A percentile compares a stretch with the other conserved stretches of the same genome.
These are phyloP conservation scores for Hemerocallis citrina DNA, from an alignment of 106 monocot genomes.

Conservation along the genomic window DNA sequence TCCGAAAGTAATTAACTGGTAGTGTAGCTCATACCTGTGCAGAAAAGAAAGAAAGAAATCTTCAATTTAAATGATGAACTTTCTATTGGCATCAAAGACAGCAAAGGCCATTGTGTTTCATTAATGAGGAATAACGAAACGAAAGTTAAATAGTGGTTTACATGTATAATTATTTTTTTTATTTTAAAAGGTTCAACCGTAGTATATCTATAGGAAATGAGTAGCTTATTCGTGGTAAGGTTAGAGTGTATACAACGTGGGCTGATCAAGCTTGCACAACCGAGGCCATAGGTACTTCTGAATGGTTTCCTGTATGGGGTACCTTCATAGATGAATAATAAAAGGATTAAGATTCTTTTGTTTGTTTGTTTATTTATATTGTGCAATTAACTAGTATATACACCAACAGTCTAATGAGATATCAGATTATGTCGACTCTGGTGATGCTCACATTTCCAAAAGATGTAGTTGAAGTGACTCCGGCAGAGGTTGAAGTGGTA, in stretches of 20 bases:
- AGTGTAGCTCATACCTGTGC: slow-evolving; percentile 70
- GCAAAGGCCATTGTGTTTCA: too few species aligned
- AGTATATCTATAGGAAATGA: not conserved
- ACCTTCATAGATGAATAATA: slow-evolving; percentile 33
- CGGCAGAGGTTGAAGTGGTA: slow-evolving; percentile 91
- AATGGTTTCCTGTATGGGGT: slow-evolving; percentile 80
- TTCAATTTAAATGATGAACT: too few species aligned
- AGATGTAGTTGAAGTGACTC: slow-evolving; percentile 97
- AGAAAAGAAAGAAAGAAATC: too few species aligned
- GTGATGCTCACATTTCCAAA: slow-evolving; percentile 74
- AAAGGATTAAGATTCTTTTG: not conserved
- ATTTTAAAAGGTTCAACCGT: too few species aligned
- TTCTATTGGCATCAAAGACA: too few species aligned
- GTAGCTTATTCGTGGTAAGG: not conserved
- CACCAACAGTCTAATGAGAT: too few species aligned
- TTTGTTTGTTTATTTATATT: too few species aligned
- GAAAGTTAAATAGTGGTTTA: too few species aligned
- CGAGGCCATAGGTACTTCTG: slow-evolving; percentile 30
- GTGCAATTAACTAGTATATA: slow-evolving; percentile 3
- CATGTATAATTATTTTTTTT: too few species aligned
- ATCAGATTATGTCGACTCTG: too few species aligned
- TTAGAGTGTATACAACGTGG: slow-evolving; percentile 34
- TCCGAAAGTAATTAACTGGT: slow-evolving; percentile 77
- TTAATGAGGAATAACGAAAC: too few species aligned
- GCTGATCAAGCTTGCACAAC: slow-evolving; percentile 53